phyloP scores from a whole-genome alignment of 2,329 filamentous ascomycete species.

The Fusarium oligoseptatum region DNA sequence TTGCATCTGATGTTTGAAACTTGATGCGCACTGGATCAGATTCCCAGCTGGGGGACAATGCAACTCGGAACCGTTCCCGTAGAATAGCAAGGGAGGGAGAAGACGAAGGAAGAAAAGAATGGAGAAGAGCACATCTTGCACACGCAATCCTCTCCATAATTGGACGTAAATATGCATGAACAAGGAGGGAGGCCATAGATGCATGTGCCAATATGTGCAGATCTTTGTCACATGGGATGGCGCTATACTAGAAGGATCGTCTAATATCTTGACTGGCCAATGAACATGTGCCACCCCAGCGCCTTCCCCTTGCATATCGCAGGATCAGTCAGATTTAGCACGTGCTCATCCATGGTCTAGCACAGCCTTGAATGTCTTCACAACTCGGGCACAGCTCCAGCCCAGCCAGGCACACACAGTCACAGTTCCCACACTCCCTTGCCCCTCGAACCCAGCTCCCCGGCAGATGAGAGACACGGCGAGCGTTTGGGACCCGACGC shows the following conservation, averaged over 20 bases:
- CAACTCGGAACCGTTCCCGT: slow-evolving; percentile 29
- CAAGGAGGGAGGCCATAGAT: slow-evolving; percentile 6
- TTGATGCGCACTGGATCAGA: slow-evolving; percentile 13
- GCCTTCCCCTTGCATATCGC: slow-evolving; percentile 23
- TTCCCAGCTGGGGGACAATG: slow-evolving; percentile 1
- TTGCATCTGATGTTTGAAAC: slow-evolving; percentile 10
- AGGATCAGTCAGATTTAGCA: slow-evolving; percentile 7
- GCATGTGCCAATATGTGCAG: slow-evolving; percentile 20
- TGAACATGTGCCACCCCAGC: neutral
- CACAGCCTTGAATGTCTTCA: slow-evolving; percentile 11
- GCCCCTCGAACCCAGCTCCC: slow-evolving; percentile 25
- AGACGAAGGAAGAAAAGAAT: slow-evolving; percentile 18
- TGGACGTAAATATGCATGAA: slow-evolving; percentile 1
- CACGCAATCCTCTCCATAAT: slow-evolving; percentile 33
- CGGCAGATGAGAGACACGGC: slow-evolving; percentile 45
- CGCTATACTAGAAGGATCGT: neutral
- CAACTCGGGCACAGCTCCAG: slow-evolving; percentile 31
- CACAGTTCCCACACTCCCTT: slow-evolving; percentile 14
- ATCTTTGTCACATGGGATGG: neutral
- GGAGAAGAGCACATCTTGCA: slow-evolving; percentile 29
- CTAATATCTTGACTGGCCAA: slow-evolving; percentile 19
- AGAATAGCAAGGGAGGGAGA: slow-evolving; percentile 16
- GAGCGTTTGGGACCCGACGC: slow-evolving; percentile 43
- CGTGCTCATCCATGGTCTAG: neutral
- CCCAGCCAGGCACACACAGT: slow-evolving; percentile 8